phyloP scores from a whole-genome alignment of 495 filamentous ascomycete species.

The Thozetella sp. region DNA sequence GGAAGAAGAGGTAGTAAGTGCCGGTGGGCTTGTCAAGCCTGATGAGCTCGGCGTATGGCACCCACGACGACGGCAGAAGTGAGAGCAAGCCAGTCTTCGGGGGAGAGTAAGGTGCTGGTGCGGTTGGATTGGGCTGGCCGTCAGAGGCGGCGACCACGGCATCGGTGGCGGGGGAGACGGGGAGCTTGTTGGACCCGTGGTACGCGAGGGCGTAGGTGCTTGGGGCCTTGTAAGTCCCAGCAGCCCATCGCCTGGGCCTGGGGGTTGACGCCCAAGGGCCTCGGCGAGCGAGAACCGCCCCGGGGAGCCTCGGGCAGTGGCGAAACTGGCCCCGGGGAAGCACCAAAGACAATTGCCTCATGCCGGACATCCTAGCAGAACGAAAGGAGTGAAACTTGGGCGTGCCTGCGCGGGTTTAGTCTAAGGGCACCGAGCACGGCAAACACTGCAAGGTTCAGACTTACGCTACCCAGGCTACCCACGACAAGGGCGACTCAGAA shows the following conservation, averaged over 20 bases:
- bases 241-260: not conserved
- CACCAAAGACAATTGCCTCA: not conserved
- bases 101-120: conserved; percentile 53
- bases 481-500: too few species aligned
- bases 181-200: conserved; percentile 20
- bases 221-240: conserved; percentile 2
- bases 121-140: conserved; percentile 4
- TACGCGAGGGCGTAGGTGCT: conserved; percentile 12
- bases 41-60: conserved; percentile 93
- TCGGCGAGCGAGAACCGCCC: not conserved
- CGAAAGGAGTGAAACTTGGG: not conserved
- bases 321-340: not conserved
- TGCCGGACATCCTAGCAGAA: not conserved
- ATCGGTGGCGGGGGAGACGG: conserved; percentile 10
- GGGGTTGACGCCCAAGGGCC: too few species aligned
- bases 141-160: conserved; percentile 2
- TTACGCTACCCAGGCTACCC: too few species aligned
- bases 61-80: conserved; percentile 69
- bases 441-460: too few species aligned
- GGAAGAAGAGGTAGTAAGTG: conserved; percentile 94
- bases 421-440: too few species aligned
- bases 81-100: conserved; percentile 80
- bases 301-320: not conserved
- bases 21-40: conserved; percentile 94
- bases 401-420: not conserved